These are phyloP conservation scores for Cubamyces sp. DNA, from an alignment of 768 basidiomycete species.

Conservation along the genomic window DNA sequence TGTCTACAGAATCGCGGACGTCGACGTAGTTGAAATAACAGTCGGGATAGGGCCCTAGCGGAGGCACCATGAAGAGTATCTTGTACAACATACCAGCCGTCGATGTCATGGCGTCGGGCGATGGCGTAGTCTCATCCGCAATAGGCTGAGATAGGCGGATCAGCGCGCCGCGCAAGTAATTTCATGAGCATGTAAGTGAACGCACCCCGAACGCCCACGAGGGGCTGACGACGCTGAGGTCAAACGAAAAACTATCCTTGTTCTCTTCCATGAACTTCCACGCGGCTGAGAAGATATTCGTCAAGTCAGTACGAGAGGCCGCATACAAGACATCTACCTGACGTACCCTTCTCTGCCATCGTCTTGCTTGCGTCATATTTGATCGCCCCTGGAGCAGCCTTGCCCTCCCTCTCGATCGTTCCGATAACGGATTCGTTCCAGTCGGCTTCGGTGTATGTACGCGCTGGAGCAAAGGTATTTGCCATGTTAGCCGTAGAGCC, in stretches of 20 bases:
- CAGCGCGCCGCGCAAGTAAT: too few relatives aligned
- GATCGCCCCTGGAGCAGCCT: conserved; percentile 38
- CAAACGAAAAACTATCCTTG: conserved; percentile 33
- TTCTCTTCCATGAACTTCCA: conserved; percentile 49
- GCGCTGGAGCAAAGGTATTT: conserved; percentile 26
- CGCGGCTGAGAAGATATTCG: conserved; percentile 37
- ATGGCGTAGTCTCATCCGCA: not conserved
- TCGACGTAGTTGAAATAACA: conserved; percentile 34
- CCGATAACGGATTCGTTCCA: conserved; percentile 60
- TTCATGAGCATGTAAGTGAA: not conserved
- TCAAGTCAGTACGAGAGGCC: not conserved
- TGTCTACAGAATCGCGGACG: conserved; percentile 38
- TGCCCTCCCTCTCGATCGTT: conserved; percentile 52
- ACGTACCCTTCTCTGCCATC: conserved; percentile 51
- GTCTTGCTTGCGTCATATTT: conserved; percentile 65
- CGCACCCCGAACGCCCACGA: conserved; percentile 35
- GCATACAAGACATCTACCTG: not conserved
- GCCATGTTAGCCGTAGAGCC: conserved; percentile 54
- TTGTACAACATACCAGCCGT: not conserved
- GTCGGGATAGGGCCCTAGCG: too few relatives aligned
- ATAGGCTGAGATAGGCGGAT: not conserved
- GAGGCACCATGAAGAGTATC: not conserved
- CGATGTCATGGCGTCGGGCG: not conserved
- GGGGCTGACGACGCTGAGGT: conserved; percentile 52
- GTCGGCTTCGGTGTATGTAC: conserved; percentile 52